phyloP scores from a whole-genome alignment of 1,284 basidiomycete species.

The Tylopilus sp. region DNA sequence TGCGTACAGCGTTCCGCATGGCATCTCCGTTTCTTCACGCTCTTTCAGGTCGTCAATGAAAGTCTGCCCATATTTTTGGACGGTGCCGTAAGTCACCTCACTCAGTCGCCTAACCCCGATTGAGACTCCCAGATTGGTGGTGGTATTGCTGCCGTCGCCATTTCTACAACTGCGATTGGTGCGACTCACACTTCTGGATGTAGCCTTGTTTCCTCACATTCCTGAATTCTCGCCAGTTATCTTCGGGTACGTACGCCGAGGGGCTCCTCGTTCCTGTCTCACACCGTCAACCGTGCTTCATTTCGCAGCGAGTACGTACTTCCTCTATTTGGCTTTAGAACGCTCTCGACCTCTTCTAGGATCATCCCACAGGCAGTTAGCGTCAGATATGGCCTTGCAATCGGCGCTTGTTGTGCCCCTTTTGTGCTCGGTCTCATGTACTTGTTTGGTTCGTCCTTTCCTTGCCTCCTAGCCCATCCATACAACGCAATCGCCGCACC shows the following conservation, averaged over 20 bases:
- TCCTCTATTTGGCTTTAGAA: not conserved
- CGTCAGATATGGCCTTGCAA: constrained; percentile 84
- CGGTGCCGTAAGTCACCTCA: constrained; percentile 57
- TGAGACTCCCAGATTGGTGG: constrained; percentile 61
- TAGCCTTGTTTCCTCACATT: not conserved
- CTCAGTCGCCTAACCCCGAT: not conserved
- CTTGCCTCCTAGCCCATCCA: not conserved
- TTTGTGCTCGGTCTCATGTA: constrained; percentile 81
- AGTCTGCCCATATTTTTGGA: constrained; percentile 94
- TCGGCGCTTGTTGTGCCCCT: constrained; percentile 85
- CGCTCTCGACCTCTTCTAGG: constrained; percentile 35
- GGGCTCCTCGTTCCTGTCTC: not conserved
- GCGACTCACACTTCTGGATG: constrained; percentile 20
- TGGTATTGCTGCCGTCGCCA: constrained; percentile 78
- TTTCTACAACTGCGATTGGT: constrained; percentile 84
- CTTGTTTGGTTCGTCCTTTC: constrained; percentile 51
- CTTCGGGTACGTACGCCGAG: constrained; percentile 61
- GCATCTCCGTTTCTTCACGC: constrained; percentile 7
- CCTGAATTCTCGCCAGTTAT: constrained; percentile 52
- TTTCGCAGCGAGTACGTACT: constrained; percentile 45
- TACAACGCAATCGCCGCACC: not conserved
- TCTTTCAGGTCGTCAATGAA: constrained; percentile 77
- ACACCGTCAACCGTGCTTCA: not conserved
- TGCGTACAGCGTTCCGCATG: constrained; percentile 37
- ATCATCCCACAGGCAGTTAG: constrained; percentile 88